Conservation (phyloP, 495 filamentous ascomycete genomes). For the Chaetomium fimeti region DNA sequence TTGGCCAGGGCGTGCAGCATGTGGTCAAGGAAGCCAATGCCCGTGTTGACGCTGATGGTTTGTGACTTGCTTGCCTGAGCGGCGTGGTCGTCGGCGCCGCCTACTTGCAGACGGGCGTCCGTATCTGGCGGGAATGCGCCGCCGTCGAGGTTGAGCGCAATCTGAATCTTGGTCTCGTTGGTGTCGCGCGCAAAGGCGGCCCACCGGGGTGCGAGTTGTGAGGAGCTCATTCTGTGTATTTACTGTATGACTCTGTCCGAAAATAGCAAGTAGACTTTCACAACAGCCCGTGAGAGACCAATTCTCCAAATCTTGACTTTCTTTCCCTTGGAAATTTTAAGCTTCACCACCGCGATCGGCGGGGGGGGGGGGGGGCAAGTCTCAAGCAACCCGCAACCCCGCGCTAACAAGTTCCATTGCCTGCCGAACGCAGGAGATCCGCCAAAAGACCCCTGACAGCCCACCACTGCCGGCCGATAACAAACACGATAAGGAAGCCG, state of each 20-base stretch:
- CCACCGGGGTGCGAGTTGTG: slow-evolving; percentile 54
- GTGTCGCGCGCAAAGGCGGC: slow-evolving; percentile 79
- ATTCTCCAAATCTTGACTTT: background rate
- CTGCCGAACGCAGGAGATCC: slow-evolving; percentile 14
- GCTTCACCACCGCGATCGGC: slow-evolving; percentile 21
- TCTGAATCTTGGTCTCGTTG: slow-evolving; percentile 93
- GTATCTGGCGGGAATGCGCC: slow-evolving; percentile 68
- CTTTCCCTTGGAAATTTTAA: slow-evolving; percentile 1
- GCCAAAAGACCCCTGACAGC: slow-evolving; percentile 17
- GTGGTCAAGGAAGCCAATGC: slow-evolving; percentile 98
- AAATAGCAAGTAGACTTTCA: background rate
- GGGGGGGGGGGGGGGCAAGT: slow-evolving; percentile 5
- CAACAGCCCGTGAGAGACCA: background rate
- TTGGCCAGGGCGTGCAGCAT: slow-evolving; percentile 98
- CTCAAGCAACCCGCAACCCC: slow-evolving; percentile 3
- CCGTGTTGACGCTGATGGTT: slow-evolving; percentile 82
- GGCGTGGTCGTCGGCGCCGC: slow-evolving; percentile 62
- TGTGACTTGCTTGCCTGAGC: slow-evolving; percentile 77
- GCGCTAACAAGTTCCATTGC: slow-evolving; percentile 15
- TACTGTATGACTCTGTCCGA: background rate
- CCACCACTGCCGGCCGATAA: slow-evolving; percentile 18
- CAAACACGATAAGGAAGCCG: slow-evolving; percentile 21
- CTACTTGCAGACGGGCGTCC: slow-evolving; percentile 41
- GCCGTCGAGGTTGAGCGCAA: slow-evolving; percentile 90
- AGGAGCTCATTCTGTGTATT: slow-evolving; percentile 39